Percentiles rank a stretch among this genome's conserved stretches.
Evolutionary conservation across 73 alveolate genomes (phyloP).

Genomic region (Tetrahymena borealis): DNA sequence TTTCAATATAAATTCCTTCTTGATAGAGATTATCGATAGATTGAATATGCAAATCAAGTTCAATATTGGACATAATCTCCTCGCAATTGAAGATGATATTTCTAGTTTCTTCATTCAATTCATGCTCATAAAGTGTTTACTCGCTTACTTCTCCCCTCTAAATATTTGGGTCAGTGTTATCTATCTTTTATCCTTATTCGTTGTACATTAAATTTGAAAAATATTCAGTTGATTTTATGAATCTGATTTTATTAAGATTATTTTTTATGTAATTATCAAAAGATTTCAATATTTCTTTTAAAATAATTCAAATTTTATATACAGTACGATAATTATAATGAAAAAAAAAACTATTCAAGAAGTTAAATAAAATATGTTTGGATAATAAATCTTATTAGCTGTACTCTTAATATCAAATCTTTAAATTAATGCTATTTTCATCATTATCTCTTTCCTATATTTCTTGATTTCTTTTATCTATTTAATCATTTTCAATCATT

Average conservation of each 20-base stretch:
- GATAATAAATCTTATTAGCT: too few species aligned
- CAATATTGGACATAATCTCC: neutral
- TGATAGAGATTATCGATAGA: neutral
- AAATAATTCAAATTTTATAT: neutral
- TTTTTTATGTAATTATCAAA: neutral
- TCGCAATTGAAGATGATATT: neutral
- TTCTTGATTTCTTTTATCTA: too few species aligned
- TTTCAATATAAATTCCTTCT: slow-evolving; percentile 19
- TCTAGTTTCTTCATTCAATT: neutral
- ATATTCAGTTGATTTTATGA: neutral
- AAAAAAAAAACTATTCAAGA: neutral
- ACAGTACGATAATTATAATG: neutral
- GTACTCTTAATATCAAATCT: too few species aligned
- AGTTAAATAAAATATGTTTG: neutral
- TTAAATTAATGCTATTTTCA: too few species aligned
- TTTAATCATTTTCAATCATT: too few species aligned
- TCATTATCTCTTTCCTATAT: too few species aligned
- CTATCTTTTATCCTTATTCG: neutral
- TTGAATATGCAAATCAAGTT: neutral
- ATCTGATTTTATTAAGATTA: neutral
- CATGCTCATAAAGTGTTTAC: neutral
- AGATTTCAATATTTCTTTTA: neutral
- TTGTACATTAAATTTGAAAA: neutral
- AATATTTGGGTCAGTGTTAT: neutral
- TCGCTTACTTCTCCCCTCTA: neutral